phyloP scores from a whole-genome alignment of 2,329 filamentous ascomycete species.

The Lanzia echinophila region DNA sequence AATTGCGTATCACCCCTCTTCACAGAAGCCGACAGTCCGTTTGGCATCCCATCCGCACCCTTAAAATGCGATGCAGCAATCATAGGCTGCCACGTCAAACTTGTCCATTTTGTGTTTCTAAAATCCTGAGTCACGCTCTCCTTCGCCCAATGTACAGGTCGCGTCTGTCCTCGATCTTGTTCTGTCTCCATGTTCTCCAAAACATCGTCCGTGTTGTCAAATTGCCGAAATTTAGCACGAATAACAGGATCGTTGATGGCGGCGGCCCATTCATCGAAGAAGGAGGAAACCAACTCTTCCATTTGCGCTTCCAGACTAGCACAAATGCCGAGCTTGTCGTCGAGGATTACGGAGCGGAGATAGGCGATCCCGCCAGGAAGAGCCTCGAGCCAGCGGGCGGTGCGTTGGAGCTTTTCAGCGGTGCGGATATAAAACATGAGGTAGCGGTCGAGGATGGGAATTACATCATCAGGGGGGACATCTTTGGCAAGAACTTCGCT shows the following conservation, averaged over 20 bases:
- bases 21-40: constrained; percentile 68
- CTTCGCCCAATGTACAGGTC: constrained; percentile 73
- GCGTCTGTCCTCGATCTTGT: constrained; percentile 45
- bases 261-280: constrained; percentile 90
- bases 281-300: constrained; percentile 74
- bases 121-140: constrained; percentile 66
- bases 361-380: constrained; percentile 80
- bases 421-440: constrained; percentile 92
- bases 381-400: constrained; percentile 79
- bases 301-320: constrained; percentile 82
- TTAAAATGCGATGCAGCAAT: constrained; percentile 64
- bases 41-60: constrained; percentile 54
- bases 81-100: constrained; percentile 71
- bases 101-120: constrained; percentile 58
- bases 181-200: neutral
- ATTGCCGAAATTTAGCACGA: constrained; percentile 68
- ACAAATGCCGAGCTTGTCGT: constrained; percentile 81
- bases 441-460: constrained; percentile 81
- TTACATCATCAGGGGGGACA: constrained; percentile 72
- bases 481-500: constrained; percentile 80
- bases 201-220: constrained; percentile 59
- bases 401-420: constrained; percentile 82
- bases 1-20: constrained; percentile 87
- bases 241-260: constrained; percentile 64
- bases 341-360: constrained; percentile 71